These are phyloP conservation scores for Peronospora destructor DNA, from an alignment of 352 stramenopile species.

Conservation along the genomic window DNA sequence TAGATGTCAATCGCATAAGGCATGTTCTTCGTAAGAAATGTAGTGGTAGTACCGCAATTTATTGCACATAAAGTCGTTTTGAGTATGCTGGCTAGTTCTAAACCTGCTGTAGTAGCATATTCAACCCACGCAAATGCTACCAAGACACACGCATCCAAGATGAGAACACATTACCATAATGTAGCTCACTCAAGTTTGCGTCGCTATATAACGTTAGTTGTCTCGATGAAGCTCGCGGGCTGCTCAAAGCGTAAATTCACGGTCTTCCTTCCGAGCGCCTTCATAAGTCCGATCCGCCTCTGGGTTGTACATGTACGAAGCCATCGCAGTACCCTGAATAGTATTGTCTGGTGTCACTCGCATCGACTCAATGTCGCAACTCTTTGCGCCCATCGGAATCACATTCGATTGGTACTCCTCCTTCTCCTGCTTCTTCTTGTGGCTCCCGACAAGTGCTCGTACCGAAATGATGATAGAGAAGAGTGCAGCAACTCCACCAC, in stretches of 20 bases:
- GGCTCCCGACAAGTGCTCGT: conserved; percentile 36
- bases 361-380: conserved; percentile 24
- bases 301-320: conserved; percentile 23
- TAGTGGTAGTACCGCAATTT: not conserved
- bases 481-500: conserved; percentile 42
- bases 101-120: not conserved
- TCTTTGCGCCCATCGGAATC: conserved; percentile 11
- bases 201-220: not conserved
- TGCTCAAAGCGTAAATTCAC: conserved; percentile 19
- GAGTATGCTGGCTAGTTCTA: not conserved
- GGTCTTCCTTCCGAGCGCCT: conserved; percentile 18
- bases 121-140: not conserved
- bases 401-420: conserved; percentile 10
- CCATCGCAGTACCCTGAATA: conserved; percentile 15
- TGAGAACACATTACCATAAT: not conserved
- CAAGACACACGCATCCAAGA: not conserved
- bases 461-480: conserved; percentile 50
- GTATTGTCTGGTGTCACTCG: conserved; percentile 20
- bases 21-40: not conserved
- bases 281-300: conserved; percentile 11
- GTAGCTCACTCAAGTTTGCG: not conserved
- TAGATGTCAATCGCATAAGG: not conserved
- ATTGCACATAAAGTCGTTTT: not conserved
- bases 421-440: conserved; percentile 30
- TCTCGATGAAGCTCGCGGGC: not conserved